Percentiles rank a stretch among this genome's conserved stretches.
Conservation (phyloP, 73 alveolate genomes). For the Stentor roeselii region DNA sequence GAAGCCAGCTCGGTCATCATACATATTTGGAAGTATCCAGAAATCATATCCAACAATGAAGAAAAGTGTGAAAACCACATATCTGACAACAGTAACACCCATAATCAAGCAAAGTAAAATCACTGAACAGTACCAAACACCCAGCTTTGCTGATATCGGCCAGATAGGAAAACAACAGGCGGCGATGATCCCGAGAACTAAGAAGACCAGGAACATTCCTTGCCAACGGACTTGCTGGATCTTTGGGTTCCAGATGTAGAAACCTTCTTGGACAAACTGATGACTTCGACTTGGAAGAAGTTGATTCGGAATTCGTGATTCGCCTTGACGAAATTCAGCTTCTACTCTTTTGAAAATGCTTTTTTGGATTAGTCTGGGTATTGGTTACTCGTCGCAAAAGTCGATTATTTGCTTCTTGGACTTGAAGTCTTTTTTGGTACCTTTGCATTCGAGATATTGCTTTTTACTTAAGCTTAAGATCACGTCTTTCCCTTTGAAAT, state of each 20-base stretch:
- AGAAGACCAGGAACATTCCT: neutral
- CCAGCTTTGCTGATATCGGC: slow-evolving; percentile 35
- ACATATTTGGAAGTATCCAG: slow-evolving; percentile 36
- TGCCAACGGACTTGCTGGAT: slow-evolving; percentile 8
- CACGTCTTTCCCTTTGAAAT: slow-evolving; percentile 24
- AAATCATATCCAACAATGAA: slow-evolving; percentile 16
- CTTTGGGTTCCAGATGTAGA: neutral
- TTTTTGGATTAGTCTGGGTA: slow-evolving; percentile 13
- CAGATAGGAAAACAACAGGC: slow-evolving; percentile 31
- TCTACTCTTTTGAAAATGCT: neutral
- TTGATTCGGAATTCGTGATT: neutral
- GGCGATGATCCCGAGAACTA: slow-evolving; percentile 8
- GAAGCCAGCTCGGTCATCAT: slow-evolving; percentile 35
- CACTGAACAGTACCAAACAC: slow-evolving; percentile 32
- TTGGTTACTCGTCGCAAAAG: slow-evolving; percentile 21
- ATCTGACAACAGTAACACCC: slow-evolving; percentile 25
- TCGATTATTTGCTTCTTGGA: neutral
- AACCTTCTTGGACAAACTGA: slow-evolving; percentile 12
- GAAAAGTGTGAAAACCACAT: slow-evolving; percentile 8
- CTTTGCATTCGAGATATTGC: neutral
- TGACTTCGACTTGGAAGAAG: neutral
- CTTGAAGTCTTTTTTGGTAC: neutral
- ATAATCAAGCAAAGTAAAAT: neutral
- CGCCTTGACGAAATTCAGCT: neutral
- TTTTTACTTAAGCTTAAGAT: neutral